Evolutionary conservation across 768 basidiomycete genomes (phyloP), one percentile per base, ranked within the genome.

Genomic region (Mrakia gelida): DNA sequence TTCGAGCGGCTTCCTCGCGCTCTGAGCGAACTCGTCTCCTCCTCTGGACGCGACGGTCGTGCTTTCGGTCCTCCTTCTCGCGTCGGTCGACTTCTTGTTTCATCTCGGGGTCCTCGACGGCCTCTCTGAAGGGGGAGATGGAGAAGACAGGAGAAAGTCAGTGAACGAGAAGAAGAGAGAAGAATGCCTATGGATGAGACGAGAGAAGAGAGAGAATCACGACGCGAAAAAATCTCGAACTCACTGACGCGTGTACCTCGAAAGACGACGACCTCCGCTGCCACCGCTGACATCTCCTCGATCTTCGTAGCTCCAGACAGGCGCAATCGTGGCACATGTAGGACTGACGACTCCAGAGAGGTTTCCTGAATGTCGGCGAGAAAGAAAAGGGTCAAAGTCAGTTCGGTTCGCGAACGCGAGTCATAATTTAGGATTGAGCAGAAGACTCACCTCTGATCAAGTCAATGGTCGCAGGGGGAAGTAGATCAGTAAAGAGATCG

Each of bases 271-370:
- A 23, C 72, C 72, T 6, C 72, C 72, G 26, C 30, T 32, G 0
- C 72, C 72, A 18, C 72, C 72, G 18, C 72, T 32, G 16, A 73
- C 56, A 32, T 56, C 72, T 26, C 72, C 72, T 28, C 45, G 74
- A 26, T 75, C 75, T 45, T 75, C 75, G 67, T 75, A 75, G 4
- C n/a, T 30, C 75, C 75, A 75, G 4, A 70, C 63, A 1, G 75
- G 75, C 1, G 63, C 75, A 32, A 75, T 75, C 8, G 75, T 54
- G 0, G 75, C 75, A 21, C 32, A 49, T 4, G 65, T 26, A 10
- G 75, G 75, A 21, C 45, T 52, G 21, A 70, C 45, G 30, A 62
- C 45, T 2, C 75, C 75, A n/a, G 67, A 49, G 16, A 75, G 62
- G 54, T 75, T 75, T 10, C 75, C 75, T 28, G 68, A 28, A 28